Percentiles rank a stretch among this genome's conserved stretches.
Evolutionary conservation across 345 rosid species (phyloP).

Genomic region (Eutrema japonicum): DNA sequence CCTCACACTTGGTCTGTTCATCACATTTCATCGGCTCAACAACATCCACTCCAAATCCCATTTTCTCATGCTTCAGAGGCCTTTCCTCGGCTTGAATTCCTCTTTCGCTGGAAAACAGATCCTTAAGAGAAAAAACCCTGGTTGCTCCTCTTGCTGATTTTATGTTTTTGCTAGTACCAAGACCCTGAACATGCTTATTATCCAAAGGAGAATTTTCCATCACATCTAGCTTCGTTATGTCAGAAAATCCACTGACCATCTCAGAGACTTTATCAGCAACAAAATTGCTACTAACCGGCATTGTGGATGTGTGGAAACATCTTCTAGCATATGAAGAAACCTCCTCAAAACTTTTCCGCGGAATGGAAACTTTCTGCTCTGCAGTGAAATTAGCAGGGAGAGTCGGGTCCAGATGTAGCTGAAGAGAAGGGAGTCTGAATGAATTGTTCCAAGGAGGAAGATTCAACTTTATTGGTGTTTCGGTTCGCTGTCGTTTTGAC

Average conservation of each 20-base stretch:
- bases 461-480: not conserved
- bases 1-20: constrained; percentile 21
- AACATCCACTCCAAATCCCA: constrained; percentile 13
- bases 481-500: constrained; percentile 7
- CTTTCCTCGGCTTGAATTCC: not conserved
- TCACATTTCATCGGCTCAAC: constrained; percentile 23
- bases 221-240: constrained; percentile 4
- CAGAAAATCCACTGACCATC: constrained; percentile 1
- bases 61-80: not conserved
- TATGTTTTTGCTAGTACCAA: not conserved
- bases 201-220: constrained; percentile 9
- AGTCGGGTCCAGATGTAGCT: not conserved
- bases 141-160: not conserved
- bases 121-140: not conserved
- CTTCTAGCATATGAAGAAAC: not conserved
- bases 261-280: not conserved
- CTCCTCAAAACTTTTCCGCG: constrained; percentile 5
- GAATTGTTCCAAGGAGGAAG: not conserved
- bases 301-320: not conserved
- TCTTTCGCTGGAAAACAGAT: not conserved
- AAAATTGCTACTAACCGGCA: not conserved
- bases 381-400: not conserved
- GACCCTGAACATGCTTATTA: constrained; percentile 5
- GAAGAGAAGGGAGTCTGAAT: constrained; percentile 16
- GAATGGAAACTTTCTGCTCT: not conserved